Conservation (phyloP, 176 grass and related monocot genomes). For the Zizania latifolia region DNA sequence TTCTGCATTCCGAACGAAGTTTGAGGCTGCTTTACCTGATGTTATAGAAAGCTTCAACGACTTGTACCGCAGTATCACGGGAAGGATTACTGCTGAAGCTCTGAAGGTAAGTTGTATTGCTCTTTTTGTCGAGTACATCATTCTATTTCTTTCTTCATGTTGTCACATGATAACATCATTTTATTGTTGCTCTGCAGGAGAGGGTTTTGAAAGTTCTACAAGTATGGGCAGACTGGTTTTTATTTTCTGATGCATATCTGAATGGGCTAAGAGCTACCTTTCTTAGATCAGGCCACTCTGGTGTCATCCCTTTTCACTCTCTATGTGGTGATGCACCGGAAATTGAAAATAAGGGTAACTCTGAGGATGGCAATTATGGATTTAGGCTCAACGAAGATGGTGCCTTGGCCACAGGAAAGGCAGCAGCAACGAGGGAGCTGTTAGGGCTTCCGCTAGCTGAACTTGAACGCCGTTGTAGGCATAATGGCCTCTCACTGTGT, state of each 20-base stretch:
- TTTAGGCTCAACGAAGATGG: slow-evolving; percentile 84
- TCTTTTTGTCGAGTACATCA: slow-evolving; percentile 11
- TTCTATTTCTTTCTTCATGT: slow-evolving; percentile 19
- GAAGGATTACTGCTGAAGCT: slow-evolving; percentile 98
- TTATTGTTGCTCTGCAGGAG: slow-evolving; percentile 56
- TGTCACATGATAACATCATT: slow-evolving; percentile 19
- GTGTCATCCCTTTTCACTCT: slow-evolving; percentile 69
- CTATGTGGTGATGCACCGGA: slow-evolving; percentile 88
- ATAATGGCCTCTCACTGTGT: slow-evolving; percentile 84
- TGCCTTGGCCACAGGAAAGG: slow-evolving; percentile 79
- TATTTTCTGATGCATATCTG: slow-evolving; percentile 98
- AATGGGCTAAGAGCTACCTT: slow-evolving; percentile 88
- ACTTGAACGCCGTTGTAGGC: slow-evolving; percentile 88
- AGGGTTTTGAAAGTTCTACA: slow-evolving; percentile 95
- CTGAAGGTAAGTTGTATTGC: slow-evolving; percentile 60
- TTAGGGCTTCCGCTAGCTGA: slow-evolving; percentile 84
- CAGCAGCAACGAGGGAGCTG: slow-evolving; percentile 65
- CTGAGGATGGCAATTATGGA: slow-evolving; percentile 48
- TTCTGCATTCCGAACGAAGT: slow-evolving; percentile 91
- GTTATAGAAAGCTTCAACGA: slow-evolving; percentile 97
- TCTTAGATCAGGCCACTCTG: slow-evolving; percentile 78
- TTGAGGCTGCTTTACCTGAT: slow-evolving; percentile 80
- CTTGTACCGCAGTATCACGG: slow-evolving; percentile 79
- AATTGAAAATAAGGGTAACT: slow-evolving; percentile 76
- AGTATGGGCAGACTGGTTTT: slow-evolving; percentile 99